phyloP scores from a whole-genome alignment of 73 alveolate genomes.

The Loxodes magnus region DNA sequence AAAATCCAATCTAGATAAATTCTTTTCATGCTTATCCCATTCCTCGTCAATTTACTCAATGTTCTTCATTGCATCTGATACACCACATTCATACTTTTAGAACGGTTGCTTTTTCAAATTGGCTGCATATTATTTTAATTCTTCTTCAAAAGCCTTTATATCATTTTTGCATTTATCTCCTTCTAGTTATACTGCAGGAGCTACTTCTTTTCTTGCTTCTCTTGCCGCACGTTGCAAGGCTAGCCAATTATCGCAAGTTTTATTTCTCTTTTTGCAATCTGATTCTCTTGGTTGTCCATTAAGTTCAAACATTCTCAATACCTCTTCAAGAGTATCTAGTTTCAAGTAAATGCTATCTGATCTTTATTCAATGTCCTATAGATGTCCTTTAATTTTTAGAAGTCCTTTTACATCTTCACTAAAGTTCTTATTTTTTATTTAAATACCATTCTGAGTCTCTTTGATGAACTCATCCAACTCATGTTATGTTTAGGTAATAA shows the following conservation, averaged over 20 bases:
- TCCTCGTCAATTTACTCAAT: slow-evolving; percentile 58
- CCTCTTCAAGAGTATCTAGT: slow-evolving; percentile 69
- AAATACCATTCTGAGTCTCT: slow-evolving; percentile 54
- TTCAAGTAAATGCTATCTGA: slow-evolving; percentile 56
- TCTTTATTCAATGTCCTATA: slow-evolving; percentile 46
- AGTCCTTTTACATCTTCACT: slow-evolving; percentile 64
- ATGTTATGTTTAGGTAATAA: slow-evolving; percentile 48
- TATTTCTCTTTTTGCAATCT: slow-evolving; percentile 56
- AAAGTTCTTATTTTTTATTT: slow-evolving; percentile 65
- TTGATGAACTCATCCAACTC: slow-evolving; percentile 48
- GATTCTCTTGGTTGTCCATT: slow-evolving; percentile 65
- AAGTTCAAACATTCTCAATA: slow-evolving; percentile 51
- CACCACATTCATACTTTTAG: slow-evolving; percentile 88
- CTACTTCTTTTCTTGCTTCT: slow-evolving; percentile 82
- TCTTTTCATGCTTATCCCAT: slow-evolving; percentile 58
- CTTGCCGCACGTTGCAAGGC: slow-evolving; percentile 79
- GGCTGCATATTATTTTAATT: slow-evolving; percentile 76
- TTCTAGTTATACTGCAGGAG: slow-evolving; percentile 85
- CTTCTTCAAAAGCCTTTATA: slow-evolving; percentile 92
- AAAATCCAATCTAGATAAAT: slow-evolving; percentile 65
- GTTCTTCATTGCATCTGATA: slow-evolving; percentile 61
- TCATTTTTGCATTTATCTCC: slow-evolving; percentile 80
- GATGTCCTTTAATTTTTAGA: slow-evolving; percentile 60
- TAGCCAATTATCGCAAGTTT: slow-evolving; percentile 63
- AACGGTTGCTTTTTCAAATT: slow-evolving; percentile 89